These are phyloP conservation scores for Cryphonectria parasitica DNA, from an alignment of 2,329 filamentous ascomycete species.

Conservation along the genomic window DNA sequence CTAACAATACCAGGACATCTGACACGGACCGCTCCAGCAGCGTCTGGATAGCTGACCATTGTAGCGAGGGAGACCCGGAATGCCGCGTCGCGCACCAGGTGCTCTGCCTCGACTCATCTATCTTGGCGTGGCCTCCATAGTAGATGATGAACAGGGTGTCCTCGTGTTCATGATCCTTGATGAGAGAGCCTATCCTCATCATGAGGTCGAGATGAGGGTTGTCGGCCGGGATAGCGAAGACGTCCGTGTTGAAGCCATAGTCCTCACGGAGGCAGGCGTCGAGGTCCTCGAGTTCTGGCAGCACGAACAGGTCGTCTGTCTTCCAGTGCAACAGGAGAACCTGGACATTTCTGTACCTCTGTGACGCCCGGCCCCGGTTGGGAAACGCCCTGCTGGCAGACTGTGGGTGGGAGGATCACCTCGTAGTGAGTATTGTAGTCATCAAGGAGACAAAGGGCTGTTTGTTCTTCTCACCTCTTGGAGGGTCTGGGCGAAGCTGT, in stretches of 20 bases:
- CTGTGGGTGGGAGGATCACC: conserved; percentile 38
- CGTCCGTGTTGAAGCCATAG: conserved; percentile 61
- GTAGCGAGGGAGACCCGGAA: conserved; percentile 57
- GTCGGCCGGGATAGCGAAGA: conserved; percentile 61
- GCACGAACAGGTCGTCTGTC: conserved; percentile 61
- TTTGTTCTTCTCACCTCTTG: conserved; percentile 52
- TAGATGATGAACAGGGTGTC: conserved; percentile 63
- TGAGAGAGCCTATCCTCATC: conserved; percentile 59
- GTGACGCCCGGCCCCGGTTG: conserved; percentile 55
- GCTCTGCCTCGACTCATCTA: conserved; percentile 62
- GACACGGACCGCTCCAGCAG: conserved; percentile 60
- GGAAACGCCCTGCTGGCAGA: conserved; percentile 61
- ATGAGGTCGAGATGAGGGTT: conserved; percentile 63
- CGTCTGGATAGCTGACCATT: conserved; percentile 64
- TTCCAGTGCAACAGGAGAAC: conserved; percentile 61
- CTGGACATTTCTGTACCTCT: conserved; percentile 60
- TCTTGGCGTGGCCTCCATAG: conserved; percentile 63
- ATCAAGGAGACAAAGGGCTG: not conserved
- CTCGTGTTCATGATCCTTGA: conserved; percentile 59
- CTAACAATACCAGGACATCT: conserved; percentile 61
- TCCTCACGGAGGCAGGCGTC: conserved; percentile 58
- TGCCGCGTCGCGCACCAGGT: conserved; percentile 63
- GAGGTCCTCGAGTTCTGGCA: conserved; percentile 61
- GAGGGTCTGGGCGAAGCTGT: conserved; percentile 57
- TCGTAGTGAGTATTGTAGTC: conserved; percentile 1